Conservation (phyloP, 2,329 filamentous ascomycete genomes). For the Neurospora crassa region DNA sequence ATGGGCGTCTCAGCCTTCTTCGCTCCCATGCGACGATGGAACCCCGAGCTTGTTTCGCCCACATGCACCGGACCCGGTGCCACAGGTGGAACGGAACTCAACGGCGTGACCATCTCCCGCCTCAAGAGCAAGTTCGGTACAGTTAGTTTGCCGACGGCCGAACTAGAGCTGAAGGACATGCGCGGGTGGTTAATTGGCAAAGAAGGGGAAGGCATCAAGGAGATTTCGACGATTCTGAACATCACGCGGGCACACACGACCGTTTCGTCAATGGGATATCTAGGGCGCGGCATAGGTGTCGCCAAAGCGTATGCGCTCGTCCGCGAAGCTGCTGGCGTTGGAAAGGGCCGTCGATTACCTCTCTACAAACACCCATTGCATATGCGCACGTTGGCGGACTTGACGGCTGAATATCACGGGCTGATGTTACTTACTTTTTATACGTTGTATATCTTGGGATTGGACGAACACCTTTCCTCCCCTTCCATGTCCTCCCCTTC, state of each 20-base stretch:
- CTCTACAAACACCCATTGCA: conserved; percentile 46
- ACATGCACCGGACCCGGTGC: conserved; percentile 14
- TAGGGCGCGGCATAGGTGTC: conserved; percentile 47
- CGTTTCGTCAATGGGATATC: conserved; percentile 40
- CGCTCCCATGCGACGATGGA: conserved; percentile 47
- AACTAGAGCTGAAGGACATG: conserved; percentile 56
- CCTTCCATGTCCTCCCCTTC: conserved; percentile 4
- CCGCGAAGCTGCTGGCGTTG: conserved; percentile 41
- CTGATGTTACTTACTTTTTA: conserved; percentile 47
- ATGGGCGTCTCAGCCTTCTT: conserved; percentile 52
- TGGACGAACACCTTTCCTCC: conserved; percentile 35
- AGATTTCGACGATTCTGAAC: conserved; percentile 59
- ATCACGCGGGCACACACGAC: conserved; percentile 54
- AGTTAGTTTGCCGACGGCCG: conserved; percentile 59
- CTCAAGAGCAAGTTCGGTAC: conserved; percentile 68
- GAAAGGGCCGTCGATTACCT: conserved; percentile 32
- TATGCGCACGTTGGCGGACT: conserved; percentile 46
- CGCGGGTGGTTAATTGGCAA: conserved; percentile 57
- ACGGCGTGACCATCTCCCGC: conserved; percentile 58
- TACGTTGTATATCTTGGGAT: conserved; percentile 42
- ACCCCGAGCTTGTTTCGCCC: conserved; percentile 17
- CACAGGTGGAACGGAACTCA: conserved; percentile 36
- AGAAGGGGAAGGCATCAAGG: conserved; percentile 56
- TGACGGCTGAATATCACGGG: conserved; percentile 46
- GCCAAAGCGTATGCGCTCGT: conserved; percentile 49